These are phyloP conservation scores for Calophaca sinica DNA, from an alignment of 306 rosid genomes.

Conservation along the genomic window DNA sequence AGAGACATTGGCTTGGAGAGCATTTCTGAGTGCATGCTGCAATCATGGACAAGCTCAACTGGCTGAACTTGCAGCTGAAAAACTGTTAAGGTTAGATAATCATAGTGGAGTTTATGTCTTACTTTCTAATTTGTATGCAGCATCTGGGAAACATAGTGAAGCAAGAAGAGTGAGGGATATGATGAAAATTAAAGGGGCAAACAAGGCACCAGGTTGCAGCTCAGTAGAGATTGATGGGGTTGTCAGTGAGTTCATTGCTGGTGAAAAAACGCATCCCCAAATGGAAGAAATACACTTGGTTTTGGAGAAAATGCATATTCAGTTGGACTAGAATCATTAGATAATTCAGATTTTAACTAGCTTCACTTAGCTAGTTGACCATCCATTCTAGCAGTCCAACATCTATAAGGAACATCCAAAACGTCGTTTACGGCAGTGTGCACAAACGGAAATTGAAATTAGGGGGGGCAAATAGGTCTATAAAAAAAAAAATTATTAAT, in stretches of 20 bases:
- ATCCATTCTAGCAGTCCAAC: too few species aligned
- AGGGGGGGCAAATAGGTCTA: too few species aligned
- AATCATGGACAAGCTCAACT: constrained; percentile 65
- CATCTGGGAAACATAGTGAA: constrained; percentile 58
- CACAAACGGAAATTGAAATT: too few species aligned
- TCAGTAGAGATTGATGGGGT: constrained; percentile 65
- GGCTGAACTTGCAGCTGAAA: constrained; percentile 66
- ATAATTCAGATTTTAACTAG: too few species aligned
- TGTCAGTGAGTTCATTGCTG: constrained; percentile 71
- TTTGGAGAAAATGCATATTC: constrained; percentile 60
- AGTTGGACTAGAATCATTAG: constrained; percentile 36
- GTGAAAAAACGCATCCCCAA: constrained; percentile 60
- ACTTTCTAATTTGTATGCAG: constrained; percentile 68
- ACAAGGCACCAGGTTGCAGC: constrained; percentile 82
- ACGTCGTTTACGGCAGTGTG: too few species aligned
- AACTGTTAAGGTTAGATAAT: constrained; percentile 51
- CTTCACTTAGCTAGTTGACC: too few species aligned
- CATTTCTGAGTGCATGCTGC: constrained; percentile 79
- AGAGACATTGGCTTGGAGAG: constrained; percentile 80
- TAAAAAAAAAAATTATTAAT: too few species aligned
- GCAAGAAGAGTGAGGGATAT: constrained; percentile 66
- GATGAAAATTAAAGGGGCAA: constrained; percentile 66
- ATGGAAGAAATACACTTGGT: constrained; percentile 61
- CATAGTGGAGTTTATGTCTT: constrained; percentile 77
- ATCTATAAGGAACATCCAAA: too few species aligned